Evolutionary conservation across 2,329 filamentous ascomycete species (phyloP).

Genomic region (Fusarium equiseti): DNA sequence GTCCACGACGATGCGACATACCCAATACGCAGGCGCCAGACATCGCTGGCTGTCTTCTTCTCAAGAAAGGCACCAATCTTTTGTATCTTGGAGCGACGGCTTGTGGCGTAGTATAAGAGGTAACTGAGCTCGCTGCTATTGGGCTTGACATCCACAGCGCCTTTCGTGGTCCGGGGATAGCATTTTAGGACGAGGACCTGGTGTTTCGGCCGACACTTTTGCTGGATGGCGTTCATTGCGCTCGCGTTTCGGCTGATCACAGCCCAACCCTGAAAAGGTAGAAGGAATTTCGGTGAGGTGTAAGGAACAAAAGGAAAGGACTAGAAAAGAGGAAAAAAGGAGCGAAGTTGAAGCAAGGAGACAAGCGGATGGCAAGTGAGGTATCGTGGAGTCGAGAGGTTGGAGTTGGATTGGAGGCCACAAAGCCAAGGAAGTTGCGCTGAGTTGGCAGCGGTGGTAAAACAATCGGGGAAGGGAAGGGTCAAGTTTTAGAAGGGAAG

Average conservation of each 20-base stretch:
- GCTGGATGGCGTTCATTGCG: constrained; percentile 73
- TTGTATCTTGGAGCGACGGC: constrained; percentile 92
- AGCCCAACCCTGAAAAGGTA: constrained; percentile 34
- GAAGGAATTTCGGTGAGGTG: neutral
- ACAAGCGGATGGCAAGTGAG: constrained; percentile 10
- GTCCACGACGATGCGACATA: constrained; percentile 56
- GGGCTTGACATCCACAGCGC: constrained; percentile 90
- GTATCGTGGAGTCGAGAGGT: constrained; percentile 11
- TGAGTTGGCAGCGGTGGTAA: constrained; percentile 34
- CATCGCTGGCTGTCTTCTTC: constrained; percentile 91
- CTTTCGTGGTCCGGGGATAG: constrained; percentile 93
- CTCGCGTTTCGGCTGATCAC: constrained; percentile 36
- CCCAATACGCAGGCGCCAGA: constrained; percentile 90
- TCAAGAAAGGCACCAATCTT: constrained; percentile 96
- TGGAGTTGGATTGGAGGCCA: constrained; percentile 12
- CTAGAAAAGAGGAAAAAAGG: neutral
- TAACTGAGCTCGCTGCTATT: constrained; percentile 98
- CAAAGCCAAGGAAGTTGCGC: constrained; percentile 33
- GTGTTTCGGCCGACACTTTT: constrained; percentile 89
- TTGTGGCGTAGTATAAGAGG: constrained; percentile 95
- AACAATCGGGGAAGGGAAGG: constrained; percentile 35
- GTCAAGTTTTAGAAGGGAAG: constrained; percentile 34
- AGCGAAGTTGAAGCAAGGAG: constrained; percentile 3
- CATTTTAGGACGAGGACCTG: constrained; percentile 96
- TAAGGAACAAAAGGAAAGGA: neutral